These are phyloP conservation scores for Casuarina cunninghamiana DNA, from an alignment of 306 rosid genomes.

Conservation along the genomic window DNA sequence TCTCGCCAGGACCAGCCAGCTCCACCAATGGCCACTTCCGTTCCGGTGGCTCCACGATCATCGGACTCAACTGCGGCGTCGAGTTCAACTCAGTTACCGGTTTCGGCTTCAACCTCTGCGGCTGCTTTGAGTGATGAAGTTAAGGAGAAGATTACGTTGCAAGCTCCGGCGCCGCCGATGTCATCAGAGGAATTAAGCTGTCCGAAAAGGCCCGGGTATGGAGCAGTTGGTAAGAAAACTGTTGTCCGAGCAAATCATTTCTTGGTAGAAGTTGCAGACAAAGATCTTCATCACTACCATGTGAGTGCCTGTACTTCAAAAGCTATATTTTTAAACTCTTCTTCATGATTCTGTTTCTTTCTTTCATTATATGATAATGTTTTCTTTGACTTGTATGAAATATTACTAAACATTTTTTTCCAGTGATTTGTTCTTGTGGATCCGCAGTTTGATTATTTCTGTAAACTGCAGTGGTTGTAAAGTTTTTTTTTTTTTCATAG, in stretches of 20 bases:
- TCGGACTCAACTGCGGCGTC: not conserved
- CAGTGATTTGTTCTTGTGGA: no score
- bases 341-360: no score
- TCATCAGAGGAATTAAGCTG: constrained; percentile 34
- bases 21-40: not conserved
- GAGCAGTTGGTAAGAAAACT: constrained; percentile 25
- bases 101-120: not conserved
- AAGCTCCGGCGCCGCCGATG: constrained; percentile 30
- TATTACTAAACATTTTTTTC: no score
- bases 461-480: no score
- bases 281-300: constrained; percentile 55
- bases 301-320: constrained; percentile 28
- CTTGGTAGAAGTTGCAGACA: constrained; percentile 30
- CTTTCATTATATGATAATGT: no score
- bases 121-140: constrained; percentile 9
- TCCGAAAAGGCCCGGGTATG: constrained; percentile 50
- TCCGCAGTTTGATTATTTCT: no score
- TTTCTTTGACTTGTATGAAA: no score
- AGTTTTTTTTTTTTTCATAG: no score
- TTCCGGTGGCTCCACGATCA: no score
- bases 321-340: no score
- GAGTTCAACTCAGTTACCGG: constrained; percentile 6
- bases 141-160: constrained; percentile 29
- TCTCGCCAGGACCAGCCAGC: constrained; percentile 14
- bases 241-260: constrained; percentile 64